These are phyloP conservation scores for Fusarium pseudoanthophilum DNA, from an alignment of 2,329 filamentous ascomycete genomes.

Conservation along the genomic window DNA sequence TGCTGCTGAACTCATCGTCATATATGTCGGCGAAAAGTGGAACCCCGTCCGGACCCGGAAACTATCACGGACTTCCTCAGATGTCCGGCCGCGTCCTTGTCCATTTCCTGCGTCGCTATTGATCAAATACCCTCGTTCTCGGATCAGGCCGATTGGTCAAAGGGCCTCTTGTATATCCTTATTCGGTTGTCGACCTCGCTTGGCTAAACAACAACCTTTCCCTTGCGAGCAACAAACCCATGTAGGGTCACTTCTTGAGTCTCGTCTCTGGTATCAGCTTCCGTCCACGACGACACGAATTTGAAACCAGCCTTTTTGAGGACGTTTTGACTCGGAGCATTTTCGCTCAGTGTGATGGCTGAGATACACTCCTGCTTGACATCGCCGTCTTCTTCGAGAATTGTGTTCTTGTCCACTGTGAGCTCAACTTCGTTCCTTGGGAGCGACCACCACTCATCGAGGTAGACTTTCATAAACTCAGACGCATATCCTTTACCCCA, in stretches of 20 bases:
- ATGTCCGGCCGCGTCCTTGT: conserved; percentile 31
- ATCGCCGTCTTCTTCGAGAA: conserved; percentile 45
- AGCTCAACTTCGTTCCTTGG: conserved; percentile 58
- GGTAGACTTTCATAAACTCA: conserved; percentile 63
- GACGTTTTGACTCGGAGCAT: conserved; percentile 65
- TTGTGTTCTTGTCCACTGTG: conserved; percentile 54
- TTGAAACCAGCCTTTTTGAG: conserved; percentile 67
- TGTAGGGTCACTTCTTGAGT: conserved; percentile 35
- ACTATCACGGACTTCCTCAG: conserved; percentile 34
- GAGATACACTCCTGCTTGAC: conserved; percentile 55
- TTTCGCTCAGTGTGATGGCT: conserved; percentile 60
- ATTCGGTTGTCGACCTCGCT: conserved; percentile 4
- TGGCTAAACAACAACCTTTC: conserved; percentile 1
- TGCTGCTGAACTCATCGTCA: not conserved
- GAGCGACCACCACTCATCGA: conserved; percentile 60
- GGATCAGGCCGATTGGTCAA: conserved; percentile 21
- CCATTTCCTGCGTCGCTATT: not conserved
- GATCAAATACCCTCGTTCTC: not conserved
- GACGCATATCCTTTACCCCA: conserved; percentile 69
- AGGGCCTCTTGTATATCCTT: not conserved
- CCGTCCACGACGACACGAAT: conserved; percentile 54
- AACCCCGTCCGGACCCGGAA: conserved; percentile 29
- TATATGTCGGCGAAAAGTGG: conserved; percentile 27
- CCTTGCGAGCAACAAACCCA: conserved; percentile 38
- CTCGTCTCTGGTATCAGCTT: conserved; percentile 40